Conservation (phyloP, 2,329 filamentous ascomycete species). For the Venturiaceae sp. region DNA sequence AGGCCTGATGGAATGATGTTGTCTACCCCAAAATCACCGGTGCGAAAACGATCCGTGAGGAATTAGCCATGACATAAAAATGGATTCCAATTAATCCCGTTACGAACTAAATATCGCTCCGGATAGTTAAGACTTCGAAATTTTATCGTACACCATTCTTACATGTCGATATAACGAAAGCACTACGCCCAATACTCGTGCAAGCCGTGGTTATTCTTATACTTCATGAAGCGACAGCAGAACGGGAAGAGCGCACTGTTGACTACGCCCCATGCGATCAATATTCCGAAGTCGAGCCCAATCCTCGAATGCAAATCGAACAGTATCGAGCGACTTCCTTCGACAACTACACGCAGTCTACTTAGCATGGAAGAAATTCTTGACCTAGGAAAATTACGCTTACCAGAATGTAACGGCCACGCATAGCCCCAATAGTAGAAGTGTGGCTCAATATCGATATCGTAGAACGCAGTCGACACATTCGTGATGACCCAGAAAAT, state of each 20-base stretch:
- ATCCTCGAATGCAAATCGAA: constrained; percentile 51
- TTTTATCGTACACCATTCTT: neutral
- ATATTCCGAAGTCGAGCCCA: constrained; percentile 50
- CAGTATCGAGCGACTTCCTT: constrained; percentile 48
- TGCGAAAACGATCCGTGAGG: too few species aligned
- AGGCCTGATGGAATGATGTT: too few species aligned
- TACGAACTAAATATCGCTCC: too few species aligned
- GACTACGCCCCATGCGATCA: constrained; percentile 48
- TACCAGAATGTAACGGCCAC: constrained; percentile 52
- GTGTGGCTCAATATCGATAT: constrained; percentile 45
- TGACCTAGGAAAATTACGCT: constrained; percentile 12
- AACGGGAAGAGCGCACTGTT: constrained; percentile 45
- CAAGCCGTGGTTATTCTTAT: constrained; percentile 24
- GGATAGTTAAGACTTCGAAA: too few species aligned
- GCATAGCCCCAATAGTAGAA: constrained; percentile 56
- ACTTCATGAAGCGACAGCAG: constrained; percentile 31
- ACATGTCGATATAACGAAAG: too few species aligned
- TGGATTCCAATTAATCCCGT: too few species aligned
- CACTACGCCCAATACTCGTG: constrained; percentile 19
- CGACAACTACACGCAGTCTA: constrained; percentile 34
- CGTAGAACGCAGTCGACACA: constrained; percentile 50
- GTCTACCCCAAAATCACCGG: too few species aligned
- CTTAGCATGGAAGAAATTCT: constrained; percentile 4
- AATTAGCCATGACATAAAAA: too few species aligned
- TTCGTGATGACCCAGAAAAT: constrained; percentile 62